Conservation (phyloP, 768 basidiomycete species). For the Russula earlei region DNA sequence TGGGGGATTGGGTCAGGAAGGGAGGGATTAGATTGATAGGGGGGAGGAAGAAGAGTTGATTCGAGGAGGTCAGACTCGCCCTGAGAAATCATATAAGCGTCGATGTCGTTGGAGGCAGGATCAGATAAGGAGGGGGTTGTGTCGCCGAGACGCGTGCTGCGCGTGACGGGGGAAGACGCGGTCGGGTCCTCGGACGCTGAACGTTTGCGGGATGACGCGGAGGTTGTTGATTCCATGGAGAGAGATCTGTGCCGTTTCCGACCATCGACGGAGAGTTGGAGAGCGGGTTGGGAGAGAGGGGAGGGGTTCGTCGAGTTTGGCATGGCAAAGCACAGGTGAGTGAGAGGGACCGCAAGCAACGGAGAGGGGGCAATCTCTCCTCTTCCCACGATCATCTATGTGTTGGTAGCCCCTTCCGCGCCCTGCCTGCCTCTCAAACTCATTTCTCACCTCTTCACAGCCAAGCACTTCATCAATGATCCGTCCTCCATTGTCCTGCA, state of each 20-base stretch:
- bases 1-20: slow-evolving; percentile 3
- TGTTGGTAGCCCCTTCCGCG: background rate
- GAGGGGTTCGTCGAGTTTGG: slow-evolving; percentile 1
- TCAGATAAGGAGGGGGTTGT: slow-evolving; percentile 14
- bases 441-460: slow-evolving; percentile 13
- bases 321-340: background rate
- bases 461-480: slow-evolving; percentile 74
- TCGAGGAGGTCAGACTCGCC: slow-evolving; percentile 21
- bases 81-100: slow-evolving; percentile 35
- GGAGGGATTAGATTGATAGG: background rate
- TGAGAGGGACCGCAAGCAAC: too few relatives aligned
- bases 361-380: background rate
- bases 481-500: slow-evolving; percentile 66
- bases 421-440: background rate
- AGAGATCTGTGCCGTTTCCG: slow-evolving; percentile 45
- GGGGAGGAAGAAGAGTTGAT: slow-evolving; percentile 5
- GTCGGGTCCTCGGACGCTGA: slow-evolving; percentile 59
- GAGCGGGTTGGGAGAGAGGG: background rate
- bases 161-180: slow-evolving; percentile 32
- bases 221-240: slow-evolving; percentile 66
- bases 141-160: slow-evolving; percentile 25
- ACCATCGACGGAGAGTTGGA: slow-evolving; percentile 2
- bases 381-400: slow-evolving; percentile 10
- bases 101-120: slow-evolving; percentile 44
- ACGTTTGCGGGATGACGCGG: slow-evolving; percentile 71